Percentiles rank a stretch among this genome's conserved stretches.
phyloP scores from a whole-genome alignment of 2,329 filamentous ascomycete species.

The Ophiostoma sp. region DNA sequence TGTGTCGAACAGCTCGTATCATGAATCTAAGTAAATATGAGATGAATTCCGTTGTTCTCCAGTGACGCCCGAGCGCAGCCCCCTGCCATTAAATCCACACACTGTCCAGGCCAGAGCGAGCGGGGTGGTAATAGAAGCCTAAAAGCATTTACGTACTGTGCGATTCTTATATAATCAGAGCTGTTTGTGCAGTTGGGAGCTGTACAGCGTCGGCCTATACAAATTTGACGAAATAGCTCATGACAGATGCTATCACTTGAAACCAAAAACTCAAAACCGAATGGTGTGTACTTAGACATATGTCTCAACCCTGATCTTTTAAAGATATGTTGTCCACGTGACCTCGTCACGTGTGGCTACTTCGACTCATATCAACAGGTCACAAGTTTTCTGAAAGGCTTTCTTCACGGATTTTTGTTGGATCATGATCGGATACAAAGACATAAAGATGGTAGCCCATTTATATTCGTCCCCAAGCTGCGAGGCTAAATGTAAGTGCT shows the following conservation, averaged over 20 bases:
- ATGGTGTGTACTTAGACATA: background rate
- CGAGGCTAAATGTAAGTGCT: background rate
- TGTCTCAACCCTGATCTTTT: background rate
- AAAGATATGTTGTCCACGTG: background rate
- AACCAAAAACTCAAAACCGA: too few species aligned
- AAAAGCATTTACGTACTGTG: constrained; percentile 9
- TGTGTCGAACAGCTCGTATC: background rate
- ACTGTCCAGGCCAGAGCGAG: background rate
- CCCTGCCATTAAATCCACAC: background rate
- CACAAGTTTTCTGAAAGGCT: background rate
- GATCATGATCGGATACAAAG: background rate
- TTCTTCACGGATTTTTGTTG: background rate
- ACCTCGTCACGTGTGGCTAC: background rate
- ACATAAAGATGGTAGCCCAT: background rate
- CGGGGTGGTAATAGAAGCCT: constrained; percentile 5
- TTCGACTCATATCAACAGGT: background rate
- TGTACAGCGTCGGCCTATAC: background rate
- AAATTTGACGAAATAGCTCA: too few species aligned
- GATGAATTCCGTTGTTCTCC: background rate
- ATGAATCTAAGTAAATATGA: background rate
- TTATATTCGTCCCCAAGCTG: background rate
- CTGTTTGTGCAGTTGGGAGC: background rate
- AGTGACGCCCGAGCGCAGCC: constrained; percentile 6
- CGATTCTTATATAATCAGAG: background rate
- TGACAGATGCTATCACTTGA: background rate